phyloP scores from a whole-genome alignment of 805 yeast genomes.

The Limtongia smithiae region DNA sequence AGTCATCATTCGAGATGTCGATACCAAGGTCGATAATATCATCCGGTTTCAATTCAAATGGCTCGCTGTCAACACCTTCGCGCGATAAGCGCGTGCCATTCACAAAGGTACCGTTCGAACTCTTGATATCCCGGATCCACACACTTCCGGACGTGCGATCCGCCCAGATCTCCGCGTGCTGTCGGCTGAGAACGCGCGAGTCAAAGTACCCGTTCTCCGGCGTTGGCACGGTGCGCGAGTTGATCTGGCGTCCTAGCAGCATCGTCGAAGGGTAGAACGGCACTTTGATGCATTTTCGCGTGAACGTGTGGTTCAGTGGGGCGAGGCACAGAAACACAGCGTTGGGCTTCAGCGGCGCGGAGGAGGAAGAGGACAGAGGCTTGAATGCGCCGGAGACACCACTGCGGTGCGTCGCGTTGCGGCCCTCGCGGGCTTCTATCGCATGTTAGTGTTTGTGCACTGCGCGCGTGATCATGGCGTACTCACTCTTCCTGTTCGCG shows the following conservation, averaged over 20 bases:
- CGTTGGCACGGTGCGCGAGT: slow-evolving; percentile 49
- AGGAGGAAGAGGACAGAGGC: too few relatives aligned
- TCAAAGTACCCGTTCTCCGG: slow-evolving; percentile 90
- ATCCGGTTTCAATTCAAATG: slow-evolving; percentile 64
- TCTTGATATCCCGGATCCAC: slow-evolving; percentile 78
- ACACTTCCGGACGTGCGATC: slow-evolving; percentile 62
- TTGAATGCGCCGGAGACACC: slow-evolving; percentile 1
- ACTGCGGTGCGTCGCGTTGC: slow-evolving; percentile 9
- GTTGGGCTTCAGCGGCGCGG: neutral
- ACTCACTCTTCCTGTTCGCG: too few relatives aligned
- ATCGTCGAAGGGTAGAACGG: slow-evolving; percentile 80
- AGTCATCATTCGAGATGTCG: slow-evolving; percentile 54
- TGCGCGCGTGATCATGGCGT: too few relatives aligned
- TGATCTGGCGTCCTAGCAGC: slow-evolving; percentile 83
- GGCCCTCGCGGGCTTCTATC: slow-evolving; percentile 24
- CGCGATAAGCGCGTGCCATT: slow-evolving; percentile 67
- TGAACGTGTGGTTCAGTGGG: slow-evolving; percentile 79
- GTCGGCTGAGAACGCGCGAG: slow-evolving; percentile 85
- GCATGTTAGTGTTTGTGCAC: too few relatives aligned
- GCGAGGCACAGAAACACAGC: slow-evolving; percentile 40
- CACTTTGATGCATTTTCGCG: slow-evolving; percentile 69
- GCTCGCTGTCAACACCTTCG: slow-evolving; percentile 50
- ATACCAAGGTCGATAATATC: slow-evolving; percentile 93
- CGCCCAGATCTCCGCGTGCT: slow-evolving; percentile 86
- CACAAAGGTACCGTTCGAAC: slow-evolving; percentile 92